Evolutionary conservation across 192 early-diverging fungal genomes (phyloP), one percentile per base, ranked within the genome.

Genomic region (Coemansia sp.): DNA sequence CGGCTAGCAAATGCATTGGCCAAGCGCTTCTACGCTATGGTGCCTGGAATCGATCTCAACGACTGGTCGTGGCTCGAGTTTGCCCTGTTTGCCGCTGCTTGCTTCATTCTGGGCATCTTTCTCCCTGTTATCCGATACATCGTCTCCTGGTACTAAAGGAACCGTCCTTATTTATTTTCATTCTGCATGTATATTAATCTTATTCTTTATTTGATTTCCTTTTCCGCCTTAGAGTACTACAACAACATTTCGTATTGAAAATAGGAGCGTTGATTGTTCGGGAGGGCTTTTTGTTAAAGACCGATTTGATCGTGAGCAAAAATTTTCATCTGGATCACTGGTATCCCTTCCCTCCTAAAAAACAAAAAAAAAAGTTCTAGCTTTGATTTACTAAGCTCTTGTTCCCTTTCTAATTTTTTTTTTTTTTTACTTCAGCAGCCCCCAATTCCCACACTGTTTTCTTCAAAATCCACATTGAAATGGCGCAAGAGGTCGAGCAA

Each of bases 41-140:
- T 82, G 60, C 79, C 79, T 11, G 79, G 68, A 14, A 69, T 82
- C 23, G 74, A 82, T 41, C 35, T 82, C n/a, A 64, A 64, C 24
- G 79, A 82, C 45, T 76, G 75, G 71, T 82, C 79, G 53, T 82
- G 79, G 79, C n/a, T 64, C 9, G 79, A 82, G 48, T 71, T 82
- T 73, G 79, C 71, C 14, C 24, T 73, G 71, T 82, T 82, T 76
- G 74, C 60, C 16, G 55, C 71, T 15, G 44, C 67, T 5, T 82
- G 79, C 56, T 69, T 82, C 44, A 30, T 67, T 15, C 21, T 82
- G 20, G 79, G 79, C 0, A 73, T 82, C 60, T 30, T 76, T 24
- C n/a, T 76, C 43, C 79, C 79, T 18, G 64, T 63, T 16, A 49
- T 76, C 43, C 74, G 79, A 26, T 64, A 44, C 56, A 56, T 62